These are phyloP conservation scores for Xylaria longipes DNA, from an alignment of 495 filamentous ascomycete genomes.

Conservation along the genomic window DNA sequence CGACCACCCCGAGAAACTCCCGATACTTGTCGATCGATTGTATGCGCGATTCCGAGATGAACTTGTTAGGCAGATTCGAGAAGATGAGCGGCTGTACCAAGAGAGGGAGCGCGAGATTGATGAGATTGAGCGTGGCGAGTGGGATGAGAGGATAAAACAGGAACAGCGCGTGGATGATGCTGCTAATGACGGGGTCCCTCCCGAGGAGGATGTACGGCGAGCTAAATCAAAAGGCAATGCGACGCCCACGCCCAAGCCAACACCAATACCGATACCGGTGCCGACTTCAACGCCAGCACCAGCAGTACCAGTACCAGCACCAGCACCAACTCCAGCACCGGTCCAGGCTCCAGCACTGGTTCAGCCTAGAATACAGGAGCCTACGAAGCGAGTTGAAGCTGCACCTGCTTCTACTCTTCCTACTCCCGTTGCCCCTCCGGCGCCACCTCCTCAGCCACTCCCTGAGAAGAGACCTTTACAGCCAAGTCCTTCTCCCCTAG, in stretches of 20 bases:
- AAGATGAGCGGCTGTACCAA: slow-evolving; percentile 73
- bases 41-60: slow-evolving; percentile 76
- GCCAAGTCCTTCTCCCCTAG: slow-evolving; percentile 22
- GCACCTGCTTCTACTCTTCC: slow-evolving; percentile 24
- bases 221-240: slow-evolving; percentile 26
- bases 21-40: slow-evolving; percentile 70
- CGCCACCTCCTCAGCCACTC: slow-evolving; percentile 5
- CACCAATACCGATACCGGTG: slow-evolving; percentile 23
- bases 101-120: slow-evolving; percentile 69
- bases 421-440: slow-evolving; percentile 20
- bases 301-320: slow-evolving; percentile 31
- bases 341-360: slow-evolving; percentile 26
- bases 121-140: slow-evolving; percentile 62
- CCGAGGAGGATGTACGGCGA: slow-evolving; percentile 27
- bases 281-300: slow-evolving; percentile 27
- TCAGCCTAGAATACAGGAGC: slow-evolving; percentile 29
- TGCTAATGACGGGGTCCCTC: slow-evolving; percentile 31
- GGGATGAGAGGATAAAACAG: slow-evolving; percentile 42
- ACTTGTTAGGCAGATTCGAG: slow-evolving; percentile 70
- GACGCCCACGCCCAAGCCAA: slow-evolving; percentile 28
- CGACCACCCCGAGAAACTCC: slow-evolving; percentile 70
- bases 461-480: slow-evolving; percentile 22
- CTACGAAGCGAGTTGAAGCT: slow-evolving; percentile 27
- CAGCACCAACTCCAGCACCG: slow-evolving; percentile 57
- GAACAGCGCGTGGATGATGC: slow-evolving; percentile 25